Evolutionary conservation across 768 basidiomycete species (phyloP), one percentile per base, ranked within the genome.

Genomic region (Sporobolomyces roseus): DNA sequence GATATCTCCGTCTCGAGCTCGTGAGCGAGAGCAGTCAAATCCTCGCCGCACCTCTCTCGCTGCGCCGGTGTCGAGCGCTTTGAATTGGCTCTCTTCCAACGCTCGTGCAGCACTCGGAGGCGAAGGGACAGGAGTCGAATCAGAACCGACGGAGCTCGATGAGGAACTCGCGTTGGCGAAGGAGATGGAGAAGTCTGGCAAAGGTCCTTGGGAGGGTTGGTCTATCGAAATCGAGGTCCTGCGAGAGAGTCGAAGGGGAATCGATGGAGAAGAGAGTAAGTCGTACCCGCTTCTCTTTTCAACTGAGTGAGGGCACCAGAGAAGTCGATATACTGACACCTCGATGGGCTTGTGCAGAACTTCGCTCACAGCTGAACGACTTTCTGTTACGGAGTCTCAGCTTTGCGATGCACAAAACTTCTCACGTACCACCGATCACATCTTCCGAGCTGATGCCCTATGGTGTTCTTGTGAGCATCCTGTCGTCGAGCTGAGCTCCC

Each of bases 351-450:
- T 46, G 12, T 46, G 12, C 63, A 71, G 70, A 59, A 36, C 48
- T 67, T 0, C 70, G 66, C 23, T 41, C 65, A 1, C 70, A 71
- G 43, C 70, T 71, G 7, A 61, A 67, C 63, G 70, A 71, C 46
- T 71, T 71, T 29, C 54, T 67, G 16, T 59, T 71, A 2, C 65
- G 70, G 12, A 33, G 52, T 10, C 53, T 71, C 21, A 49, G 50
- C 25, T 71, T 67, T 23, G 41, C 29, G 0, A 61, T 65, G 55
- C 45, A 41, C 46, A 52, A 61, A 21, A 61, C 65, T 0, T 6
- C 65, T 0, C 70, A 71, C 16, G 49, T 71, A 0, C 70, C 70
- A 1, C 70, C 70, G 1, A 67, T 71, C 46, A 71, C 70, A 1
- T 64, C 58, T 2, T 43, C 70, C 32, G 70, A 71, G 4, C 53